These are phyloP conservation scores for Picochlorum sp. DNA, from an alignment of 139 green algal genomes.

Conservation along the genomic window DNA sequence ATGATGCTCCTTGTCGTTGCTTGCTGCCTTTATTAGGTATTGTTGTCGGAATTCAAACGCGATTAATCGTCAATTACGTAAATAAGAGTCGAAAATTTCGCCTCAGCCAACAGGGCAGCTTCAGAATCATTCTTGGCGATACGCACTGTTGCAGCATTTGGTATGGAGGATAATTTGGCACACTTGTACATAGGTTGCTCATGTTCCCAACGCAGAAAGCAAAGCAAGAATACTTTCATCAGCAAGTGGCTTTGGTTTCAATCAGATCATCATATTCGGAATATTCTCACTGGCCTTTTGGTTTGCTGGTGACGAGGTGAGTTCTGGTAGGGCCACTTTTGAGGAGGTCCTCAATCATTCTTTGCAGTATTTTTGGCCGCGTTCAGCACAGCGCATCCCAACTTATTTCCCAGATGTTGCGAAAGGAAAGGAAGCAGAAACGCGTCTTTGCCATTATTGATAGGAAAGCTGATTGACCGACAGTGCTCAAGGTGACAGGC, in stretches of 20 bases:
- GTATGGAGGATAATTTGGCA: conserved; percentile 47
- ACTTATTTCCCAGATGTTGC: conserved; percentile 59
- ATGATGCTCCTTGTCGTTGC: conserved; percentile 72
- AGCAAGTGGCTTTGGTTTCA: conserved; percentile 47
- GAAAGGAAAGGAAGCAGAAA: conserved; percentile 45
- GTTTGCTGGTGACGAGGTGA: conserved; percentile 43
- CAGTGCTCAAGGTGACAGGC: conserved; percentile 18
- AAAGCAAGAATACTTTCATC: conserved; percentile 12
- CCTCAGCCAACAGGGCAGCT: conserved; percentile 56
- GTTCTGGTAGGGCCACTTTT: conserved; percentile 38
- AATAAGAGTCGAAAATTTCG: conserved; percentile 44
- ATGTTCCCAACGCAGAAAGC: conserved; percentile 25
- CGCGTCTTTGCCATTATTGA: conserved; percentile 74
- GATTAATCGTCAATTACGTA: conserved; percentile 34
- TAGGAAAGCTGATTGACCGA: conserved; percentile 51
- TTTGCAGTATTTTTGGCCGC: conserved; percentile 63
- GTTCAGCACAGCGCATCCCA: conserved; percentile 43
- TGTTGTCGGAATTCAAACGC: conserved; percentile 33
- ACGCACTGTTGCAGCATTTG: conserved; percentile 56
- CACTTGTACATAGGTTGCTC: conserved; percentile 27
- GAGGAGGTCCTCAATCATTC: conserved; percentile 65
- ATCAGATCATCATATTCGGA: conserved; percentile 52
- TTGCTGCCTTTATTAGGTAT: conserved; percentile 53
- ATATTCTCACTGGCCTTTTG: conserved; percentile 63
- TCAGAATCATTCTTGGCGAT: conserved; percentile 60